Evolutionary conservation across 2,329 filamentous ascomycete species (phyloP).

Genomic region (Acrodontium crateriforme): DNA sequence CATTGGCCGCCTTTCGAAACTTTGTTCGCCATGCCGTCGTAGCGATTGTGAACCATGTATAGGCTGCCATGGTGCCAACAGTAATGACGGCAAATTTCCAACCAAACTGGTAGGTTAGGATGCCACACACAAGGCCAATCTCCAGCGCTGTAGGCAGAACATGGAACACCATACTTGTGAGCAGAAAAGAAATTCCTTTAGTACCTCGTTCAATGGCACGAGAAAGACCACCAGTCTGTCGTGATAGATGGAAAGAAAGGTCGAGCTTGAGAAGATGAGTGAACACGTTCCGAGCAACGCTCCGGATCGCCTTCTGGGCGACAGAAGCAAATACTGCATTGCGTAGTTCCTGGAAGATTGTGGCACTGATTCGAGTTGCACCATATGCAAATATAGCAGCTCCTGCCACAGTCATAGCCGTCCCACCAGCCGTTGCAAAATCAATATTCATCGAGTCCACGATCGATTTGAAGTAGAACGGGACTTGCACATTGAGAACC

Average conservation of each 20-base stretch:
- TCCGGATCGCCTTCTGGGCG: slow-evolving; percentile 88
- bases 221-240: slow-evolving; percentile 89
- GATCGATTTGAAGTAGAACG: slow-evolving; percentile 98
- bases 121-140: slow-evolving; percentile 90
- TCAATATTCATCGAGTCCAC: slow-evolving; percentile 98
- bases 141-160: slow-evolving; percentile 86
- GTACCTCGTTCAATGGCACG: slow-evolving; percentile 92
- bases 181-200: slow-evolving; percentile 92
- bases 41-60: slow-evolving; percentile 91
- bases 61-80: slow-evolving; percentile 76
- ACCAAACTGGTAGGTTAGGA: slow-evolving; percentile 92
- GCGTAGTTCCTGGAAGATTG: slow-evolving; percentile 80
- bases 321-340: slow-evolving; percentile 97
- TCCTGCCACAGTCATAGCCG: slow-evolving; percentile 75
- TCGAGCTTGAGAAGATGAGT: slow-evolving; percentile 79
- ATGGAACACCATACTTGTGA: slow-evolving; percentile 98
- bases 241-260: slow-evolving; percentile 81
- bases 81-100: slow-evolving; percentile 85
- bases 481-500: slow-evolving; percentile 89
- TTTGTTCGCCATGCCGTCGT: slow-evolving; percentile 96
- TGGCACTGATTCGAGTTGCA: slow-evolving; percentile 72
- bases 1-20: slow-evolving; percentile 88
- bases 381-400: slow-evolving; percentile 86
- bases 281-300: slow-evolving; percentile 84
- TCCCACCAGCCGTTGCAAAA: slow-evolving; percentile 72